Conservation (phyloP, 495 filamentous ascomycete species). For the Xylaria grammica region DNA sequence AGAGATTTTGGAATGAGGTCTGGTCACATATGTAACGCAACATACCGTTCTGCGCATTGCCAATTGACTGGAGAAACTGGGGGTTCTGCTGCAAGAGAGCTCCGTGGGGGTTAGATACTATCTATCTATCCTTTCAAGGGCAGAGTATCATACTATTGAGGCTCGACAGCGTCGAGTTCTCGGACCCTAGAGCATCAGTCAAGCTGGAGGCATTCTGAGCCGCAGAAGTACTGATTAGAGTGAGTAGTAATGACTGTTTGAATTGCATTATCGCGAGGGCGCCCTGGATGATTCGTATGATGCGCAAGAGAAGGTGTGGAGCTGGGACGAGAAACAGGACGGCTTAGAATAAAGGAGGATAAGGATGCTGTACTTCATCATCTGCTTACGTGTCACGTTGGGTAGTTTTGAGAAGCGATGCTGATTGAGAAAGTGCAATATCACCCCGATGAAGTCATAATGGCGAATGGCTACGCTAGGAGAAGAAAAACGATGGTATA, state of each 20-base stretch:
- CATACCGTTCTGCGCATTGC: not conserved
- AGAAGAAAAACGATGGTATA: too few species aligned
- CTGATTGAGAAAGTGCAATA: too few species aligned
- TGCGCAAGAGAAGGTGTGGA: not conserved
- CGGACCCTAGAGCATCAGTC: not conserved
- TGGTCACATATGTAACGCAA: too few species aligned
- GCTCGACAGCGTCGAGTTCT: conserved; percentile 12
- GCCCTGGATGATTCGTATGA: not conserved
- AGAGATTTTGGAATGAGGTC: too few species aligned
- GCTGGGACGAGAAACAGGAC: not conserved
- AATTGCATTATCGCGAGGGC: not conserved
- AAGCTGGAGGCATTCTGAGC: conserved; percentile 6
- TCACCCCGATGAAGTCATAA: not conserved
- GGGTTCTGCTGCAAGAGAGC: conserved; percentile 2
- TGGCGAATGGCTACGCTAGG: not conserved
- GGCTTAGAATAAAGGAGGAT: not conserved
- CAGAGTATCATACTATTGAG: not conserved
- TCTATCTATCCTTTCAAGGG: not conserved
- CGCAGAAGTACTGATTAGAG: not conserved
- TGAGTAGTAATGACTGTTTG: not conserved
- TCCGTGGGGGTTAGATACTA: not conserved
- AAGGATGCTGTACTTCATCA: not conserved
- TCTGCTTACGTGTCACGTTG: not conserved
- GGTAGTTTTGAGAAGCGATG: too few species aligned
- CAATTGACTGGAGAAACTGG: not conserved